Evolutionary conservation across 2,329 filamentous ascomycete species (phyloP), one percentile per base, ranked within the genome.

Genomic region (Nannizziopsis arthrosporioides): DNA sequence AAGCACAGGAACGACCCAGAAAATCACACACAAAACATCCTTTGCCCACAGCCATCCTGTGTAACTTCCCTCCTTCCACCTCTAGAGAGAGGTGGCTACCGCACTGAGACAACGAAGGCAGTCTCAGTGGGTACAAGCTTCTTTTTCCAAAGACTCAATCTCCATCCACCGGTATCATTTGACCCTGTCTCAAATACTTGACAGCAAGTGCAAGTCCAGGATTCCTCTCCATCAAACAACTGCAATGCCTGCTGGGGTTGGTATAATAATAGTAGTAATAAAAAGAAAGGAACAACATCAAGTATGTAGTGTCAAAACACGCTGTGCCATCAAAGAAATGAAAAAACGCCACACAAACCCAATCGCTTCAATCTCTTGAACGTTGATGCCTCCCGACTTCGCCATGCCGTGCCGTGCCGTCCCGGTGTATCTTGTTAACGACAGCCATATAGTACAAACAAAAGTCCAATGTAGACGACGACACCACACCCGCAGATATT

Each of bases 201-300:
- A 27, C 3, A 44, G 14, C 19, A 32, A 31, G 35, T 27, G 22
- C 22, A 18, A n/a, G 9, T 15, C n/a, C 37, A 12, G 45, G 15
- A 37, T 36, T 42, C 45, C 38, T 47, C 12, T 30, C 38, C 37
- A 30, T 36, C 27, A 42, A 37, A 42, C 39, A 27, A 27, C 46
- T 53, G 50, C 36, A 41, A 17, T 42, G 37, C 45, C 36, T 44
- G 37, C 37, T 34, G 34, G 35, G 22, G 17, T 49, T 22, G 15
- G 41, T 42, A 18, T 47, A 48, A 43, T 51, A 47, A 41, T 48
- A 50, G 51, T 53, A 44, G 42, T 47, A 31, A 53, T 57, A 53
- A 51, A 42, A 50, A 50, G 54, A 52, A 47, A 36, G 52, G 52
- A 44, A 48, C 48, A 51, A 50, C 14, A 44, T 19, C 12, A 46